Evolutionary conservation across 352 stramenopile species (phyloP).

Genomic region (Pythium coloratum): DNA sequence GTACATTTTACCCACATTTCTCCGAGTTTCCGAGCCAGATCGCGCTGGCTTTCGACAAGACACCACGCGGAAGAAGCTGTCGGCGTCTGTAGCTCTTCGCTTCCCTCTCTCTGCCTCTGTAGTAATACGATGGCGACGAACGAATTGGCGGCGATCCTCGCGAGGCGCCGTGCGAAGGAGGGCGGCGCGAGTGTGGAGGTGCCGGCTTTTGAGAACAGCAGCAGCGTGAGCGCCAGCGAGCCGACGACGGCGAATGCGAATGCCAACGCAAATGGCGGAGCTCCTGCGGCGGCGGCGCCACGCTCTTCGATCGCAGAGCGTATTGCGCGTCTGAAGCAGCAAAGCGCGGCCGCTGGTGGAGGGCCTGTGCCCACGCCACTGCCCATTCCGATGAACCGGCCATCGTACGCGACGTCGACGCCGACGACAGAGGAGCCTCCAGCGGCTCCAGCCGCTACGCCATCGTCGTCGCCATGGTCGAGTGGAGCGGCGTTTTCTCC

Average conservation of each 20-base stretch:
- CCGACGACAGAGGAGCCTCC: not conserved
- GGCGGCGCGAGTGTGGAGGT: slow-evolving; percentile 33
- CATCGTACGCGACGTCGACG: slow-evolving; percentile 9
- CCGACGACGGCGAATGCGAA: slow-evolving; percentile 13
- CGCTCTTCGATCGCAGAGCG: slow-evolving; percentile 70
- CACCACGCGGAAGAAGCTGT: not conserved
- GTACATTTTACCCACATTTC: slow-evolving; percentile 15
- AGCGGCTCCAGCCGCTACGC: not conserved
- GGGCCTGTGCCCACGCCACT: slow-evolving; percentile 30
- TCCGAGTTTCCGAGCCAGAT: slow-evolving; percentile 1
- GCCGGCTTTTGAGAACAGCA: slow-evolving; percentile 36
- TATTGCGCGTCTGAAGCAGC: slow-evolving; percentile 71
- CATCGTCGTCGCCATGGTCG: slow-evolving; percentile 8
- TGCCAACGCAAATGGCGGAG: not conserved
- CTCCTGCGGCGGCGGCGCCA: slow-evolving; percentile 12
- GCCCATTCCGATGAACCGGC: slow-evolving; percentile 31
- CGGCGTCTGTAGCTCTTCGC: not conserved
- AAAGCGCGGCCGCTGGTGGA: slow-evolving; percentile 45
- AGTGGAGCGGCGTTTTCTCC: slow-evolving; percentile 10
- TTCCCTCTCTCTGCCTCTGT: not conserved
- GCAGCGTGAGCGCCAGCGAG: slow-evolving; percentile 18
- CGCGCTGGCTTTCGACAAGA: not conserved
- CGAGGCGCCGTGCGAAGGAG: slow-evolving; percentile 69
- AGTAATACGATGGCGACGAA: slow-evolving; percentile 64
- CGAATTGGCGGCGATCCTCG: slow-evolving; percentile 82